Evolutionary conservation across 2,329 filamentous ascomycete species (phyloP).

Genomic region (Kalaharituber pfeilii): DNA sequence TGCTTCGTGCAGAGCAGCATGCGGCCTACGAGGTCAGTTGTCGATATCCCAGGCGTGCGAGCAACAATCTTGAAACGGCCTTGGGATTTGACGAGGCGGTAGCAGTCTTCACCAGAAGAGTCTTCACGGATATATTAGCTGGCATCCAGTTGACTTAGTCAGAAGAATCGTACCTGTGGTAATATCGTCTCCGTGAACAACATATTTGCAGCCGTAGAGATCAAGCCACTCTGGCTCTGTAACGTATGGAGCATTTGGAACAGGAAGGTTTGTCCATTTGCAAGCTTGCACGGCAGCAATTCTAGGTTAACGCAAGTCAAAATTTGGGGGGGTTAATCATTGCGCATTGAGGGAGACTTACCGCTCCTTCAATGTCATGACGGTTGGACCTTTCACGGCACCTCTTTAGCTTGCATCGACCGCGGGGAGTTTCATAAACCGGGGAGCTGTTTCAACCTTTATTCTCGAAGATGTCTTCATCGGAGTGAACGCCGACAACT

Average conservation of each 20-base stretch:
- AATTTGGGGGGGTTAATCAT: not conserved
- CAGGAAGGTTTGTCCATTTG: constrained; percentile 74
- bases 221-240: constrained; percentile 86
- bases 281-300: constrained; percentile 84
- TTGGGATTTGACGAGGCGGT: constrained; percentile 90
- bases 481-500: constrained; percentile 83
- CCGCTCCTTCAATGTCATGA: constrained; percentile 89
- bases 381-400: constrained; percentile 43
- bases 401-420: not conserved
- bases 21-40: constrained; percentile 90
- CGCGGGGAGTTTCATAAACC: not conserved
- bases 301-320: constrained; percentile 30
- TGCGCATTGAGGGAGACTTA: not conserved
- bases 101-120: constrained; percentile 84
- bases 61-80: constrained; percentile 93
- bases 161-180: constrained; percentile 39
- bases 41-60: constrained; percentile 88
- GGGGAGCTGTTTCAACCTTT: constrained; percentile 42
- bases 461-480: constrained; percentile 88
- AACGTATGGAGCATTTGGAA: constrained; percentile 82
- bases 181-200: constrained; percentile 93
- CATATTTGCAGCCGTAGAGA: constrained; percentile 87
- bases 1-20: constrained; percentile 93
- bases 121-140: constrained; percentile 31
- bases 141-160: not conserved